Percentiles rank a stretch among this genome's conserved stretches.
phyloP scores from a whole-genome alignment of 1,284 basidiomycete genomes.

The Cutaneotrichosporon spelunceum region DNA sequence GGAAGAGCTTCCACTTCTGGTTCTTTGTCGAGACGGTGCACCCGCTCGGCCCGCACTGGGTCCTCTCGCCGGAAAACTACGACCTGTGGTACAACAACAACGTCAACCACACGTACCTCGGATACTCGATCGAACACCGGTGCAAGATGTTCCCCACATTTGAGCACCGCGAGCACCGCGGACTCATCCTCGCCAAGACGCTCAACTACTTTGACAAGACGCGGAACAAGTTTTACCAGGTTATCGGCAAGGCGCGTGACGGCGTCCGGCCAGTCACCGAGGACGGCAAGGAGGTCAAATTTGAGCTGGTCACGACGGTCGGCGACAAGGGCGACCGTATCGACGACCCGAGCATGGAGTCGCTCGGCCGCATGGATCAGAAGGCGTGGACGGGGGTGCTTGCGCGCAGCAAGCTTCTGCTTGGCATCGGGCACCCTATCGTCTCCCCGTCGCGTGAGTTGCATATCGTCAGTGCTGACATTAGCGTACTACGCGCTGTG shows the following conservation, averaged over 20 bases:
- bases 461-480: neutral
- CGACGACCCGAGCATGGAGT: slow-evolving; percentile 10
- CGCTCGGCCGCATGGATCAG: slow-evolving; percentile 14
- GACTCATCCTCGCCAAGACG: slow-evolving; percentile 47
- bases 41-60: slow-evolving; percentile 44
- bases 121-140: slow-evolving; percentile 47
- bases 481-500: slow-evolving; percentile 53
- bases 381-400: slow-evolving; percentile 12
- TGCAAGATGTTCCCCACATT: slow-evolving; percentile 28
- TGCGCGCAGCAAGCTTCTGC: slow-evolving; percentile 17
- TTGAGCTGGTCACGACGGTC: slow-evolving; percentile 32
- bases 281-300: slow-evolving; percentile 16
- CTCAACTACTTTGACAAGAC: slow-evolving; percentile 35
- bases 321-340: slow-evolving; percentile 19
- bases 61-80: slow-evolving; percentile 46
- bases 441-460: slow-evolving; percentile 22
- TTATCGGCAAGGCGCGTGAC: slow-evolving; percentile 12
- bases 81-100: slow-evolving; percentile 11
- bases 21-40: slow-evolving; percentile 39
- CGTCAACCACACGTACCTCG: slow-evolving; percentile 42
- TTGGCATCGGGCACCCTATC: slow-evolving; percentile 18
- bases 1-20: slow-evolving; percentile 44
- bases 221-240: slow-evolving; percentile 2
- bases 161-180: slow-evolving; percentile 39
- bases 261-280: neutral